Conservation (phyloP, 2,329 filamentous ascomycete species). For the Huntiella omanensis region DNA sequence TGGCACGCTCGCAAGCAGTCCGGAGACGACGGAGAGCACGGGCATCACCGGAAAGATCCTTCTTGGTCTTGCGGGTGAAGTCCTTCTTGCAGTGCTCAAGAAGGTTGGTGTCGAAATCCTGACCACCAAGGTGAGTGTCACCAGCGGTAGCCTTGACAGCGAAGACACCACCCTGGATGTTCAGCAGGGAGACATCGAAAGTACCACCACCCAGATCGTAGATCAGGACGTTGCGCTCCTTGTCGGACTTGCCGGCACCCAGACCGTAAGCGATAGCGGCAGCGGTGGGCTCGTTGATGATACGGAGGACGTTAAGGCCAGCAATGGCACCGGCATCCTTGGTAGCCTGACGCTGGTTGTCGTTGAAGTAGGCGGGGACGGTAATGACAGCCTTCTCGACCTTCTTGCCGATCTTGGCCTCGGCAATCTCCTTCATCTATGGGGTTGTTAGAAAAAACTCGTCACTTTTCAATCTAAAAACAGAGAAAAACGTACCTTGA, state of each 20-base stretch:
- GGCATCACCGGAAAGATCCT: conserved; percentile 61
- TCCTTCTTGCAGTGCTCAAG: conserved; percentile 96
- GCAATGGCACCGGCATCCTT: conserved; percentile 98
- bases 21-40: conserved; percentile 90
- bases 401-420: conserved; percentile 96
- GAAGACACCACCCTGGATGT: conserved; percentile 99
- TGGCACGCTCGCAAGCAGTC: conserved; percentile 97
- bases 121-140: conserved; percentile 90
- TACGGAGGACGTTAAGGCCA: conserved; percentile 95
- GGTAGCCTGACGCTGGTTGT: conserved; percentile 98
- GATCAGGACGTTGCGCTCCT: conserved; percentile 98
- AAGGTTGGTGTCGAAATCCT: conserved; percentile 92
- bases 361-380: conserved; percentile 99
- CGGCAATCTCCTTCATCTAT: conserved; percentile 98
- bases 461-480: not conserved
- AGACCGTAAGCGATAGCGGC: conserved; percentile 98
- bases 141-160: conserved; percentile 96
- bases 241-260: conserved; percentile 80
- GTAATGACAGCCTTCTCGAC: conserved; percentile 98
- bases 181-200: conserved; percentile 98
- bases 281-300: conserved; percentile 99
- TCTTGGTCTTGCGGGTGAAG: conserved; percentile 67
- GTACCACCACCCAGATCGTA: conserved; percentile 99
- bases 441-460: conserved; percentile 8
- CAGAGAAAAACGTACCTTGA: conserved; percentile 51